Evolutionary conservation across 306 rosid species (phyloP).

Genomic region (Lotus japonicus): DNA sequence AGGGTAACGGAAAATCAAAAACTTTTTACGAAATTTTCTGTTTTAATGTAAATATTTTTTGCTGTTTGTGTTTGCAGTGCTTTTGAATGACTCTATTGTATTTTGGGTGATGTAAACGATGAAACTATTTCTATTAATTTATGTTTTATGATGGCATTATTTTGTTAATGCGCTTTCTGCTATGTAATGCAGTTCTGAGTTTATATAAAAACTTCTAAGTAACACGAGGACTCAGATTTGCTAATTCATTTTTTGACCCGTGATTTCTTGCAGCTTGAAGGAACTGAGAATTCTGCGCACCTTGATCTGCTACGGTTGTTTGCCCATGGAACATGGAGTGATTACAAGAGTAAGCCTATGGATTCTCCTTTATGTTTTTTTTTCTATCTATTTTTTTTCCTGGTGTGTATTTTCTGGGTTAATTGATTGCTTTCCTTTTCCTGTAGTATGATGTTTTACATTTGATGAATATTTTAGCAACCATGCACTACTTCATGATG

Average conservation of each 20-base stretch:
- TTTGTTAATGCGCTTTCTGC: background rate
- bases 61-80: background rate
- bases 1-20: background rate
- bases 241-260: background rate
- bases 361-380: background rate
- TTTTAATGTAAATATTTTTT: background rate
- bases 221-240: background rate
- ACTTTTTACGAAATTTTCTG: background rate
- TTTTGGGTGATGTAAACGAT: background rate
- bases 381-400: background rate
- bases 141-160: background rate
- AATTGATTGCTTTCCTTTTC: background rate
- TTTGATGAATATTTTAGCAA: background rate
- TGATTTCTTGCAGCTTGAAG: constrained; percentile 59
- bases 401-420: background rate
- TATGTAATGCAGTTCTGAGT: background rate
- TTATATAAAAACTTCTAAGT: background rate
- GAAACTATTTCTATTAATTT: too few species aligned
- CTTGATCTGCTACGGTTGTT: constrained; percentile 75
- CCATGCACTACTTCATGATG: background rate
- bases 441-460: background rate
- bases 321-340: constrained; percentile 93
- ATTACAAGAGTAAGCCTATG: constrained; percentile 66
- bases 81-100: background rate
- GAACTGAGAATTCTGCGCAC: constrained; percentile 50